These are phyloP conservation scores for Penicillium sp. DNA, from an alignment of 2,329 filamentous ascomycete species.

Conservation along the genomic window DNA sequence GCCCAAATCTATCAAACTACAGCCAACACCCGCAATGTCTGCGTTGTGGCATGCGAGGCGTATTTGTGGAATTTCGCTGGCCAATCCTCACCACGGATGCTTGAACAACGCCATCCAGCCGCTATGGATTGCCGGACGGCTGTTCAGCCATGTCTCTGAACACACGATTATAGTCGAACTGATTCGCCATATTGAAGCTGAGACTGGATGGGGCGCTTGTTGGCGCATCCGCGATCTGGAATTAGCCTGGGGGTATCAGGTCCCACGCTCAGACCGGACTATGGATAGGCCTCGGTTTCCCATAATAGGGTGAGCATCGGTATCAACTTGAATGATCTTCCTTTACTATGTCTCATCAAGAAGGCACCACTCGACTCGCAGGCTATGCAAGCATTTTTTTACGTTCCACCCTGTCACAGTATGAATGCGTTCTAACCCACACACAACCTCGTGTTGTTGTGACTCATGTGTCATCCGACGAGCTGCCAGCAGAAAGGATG, in stretches of 20 bases:
- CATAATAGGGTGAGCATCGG: neutral
- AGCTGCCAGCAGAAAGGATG: constrained; percentile 47
- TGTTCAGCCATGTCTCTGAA: constrained; percentile 52
- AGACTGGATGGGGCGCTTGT: constrained; percentile 54
- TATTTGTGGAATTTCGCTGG: constrained; percentile 56
- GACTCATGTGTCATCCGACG: constrained; percentile 49
- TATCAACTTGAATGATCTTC: neutral
- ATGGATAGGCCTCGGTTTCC: neutral
- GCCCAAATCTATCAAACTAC: constrained; percentile 34
- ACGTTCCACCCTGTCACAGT: constrained; percentile 45
- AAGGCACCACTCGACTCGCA: constrained; percentile 25
- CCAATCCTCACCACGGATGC: constrained; percentile 56
- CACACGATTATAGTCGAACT: constrained; percentile 35
- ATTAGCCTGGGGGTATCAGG: constrained; percentile 30
- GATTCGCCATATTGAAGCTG: constrained; percentile 51
- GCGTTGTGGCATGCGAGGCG: constrained; percentile 55
- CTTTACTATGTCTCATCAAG: constrained; percentile 17
- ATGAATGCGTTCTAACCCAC: constrained; percentile 39
- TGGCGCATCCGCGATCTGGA: constrained; percentile 56
- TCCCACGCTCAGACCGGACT: constrained; percentile 10
- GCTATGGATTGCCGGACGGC: constrained; percentile 54
- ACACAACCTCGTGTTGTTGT: constrained; percentile 46
- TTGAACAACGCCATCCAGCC: constrained; percentile 59
- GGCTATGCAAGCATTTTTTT: constrained; percentile 13
- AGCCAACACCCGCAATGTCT: constrained; percentile 32